phyloP scores from a whole-genome alignment of 495 filamentous ascomycete species.

The Chlorociboria aeruginascens region DNA sequence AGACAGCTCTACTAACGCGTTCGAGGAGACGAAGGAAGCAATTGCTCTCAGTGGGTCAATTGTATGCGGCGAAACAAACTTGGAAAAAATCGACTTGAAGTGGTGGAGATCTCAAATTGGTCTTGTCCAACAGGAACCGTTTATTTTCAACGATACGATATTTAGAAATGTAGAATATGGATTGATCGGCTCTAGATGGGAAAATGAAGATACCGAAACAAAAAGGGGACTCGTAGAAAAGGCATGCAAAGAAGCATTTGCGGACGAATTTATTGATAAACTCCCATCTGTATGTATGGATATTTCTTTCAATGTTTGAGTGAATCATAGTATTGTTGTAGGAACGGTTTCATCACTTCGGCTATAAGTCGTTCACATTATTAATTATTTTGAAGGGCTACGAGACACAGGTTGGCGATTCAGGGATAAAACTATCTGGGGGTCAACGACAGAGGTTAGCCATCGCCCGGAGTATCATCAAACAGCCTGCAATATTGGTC shows the following conservation, averaged over 20 bases:
- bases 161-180: slow-evolving; percentile 55
- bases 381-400: slow-evolving; percentile 28
- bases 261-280: slow-evolving; percentile 46
- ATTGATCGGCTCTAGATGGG: slow-evolving; percentile 50
- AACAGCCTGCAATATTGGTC: slow-evolving; percentile 54
- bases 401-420: slow-evolving; percentile 35
- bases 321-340: too few species aligned
- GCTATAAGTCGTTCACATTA: not conserved
- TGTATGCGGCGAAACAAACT: slow-evolving; percentile 36
- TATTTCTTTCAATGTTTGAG: not conserved
- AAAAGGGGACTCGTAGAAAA: slow-evolving; percentile 44
- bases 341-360: too few species aligned
- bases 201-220: slow-evolving; percentile 32
- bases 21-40: slow-evolving; percentile 4
- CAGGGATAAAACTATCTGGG: slow-evolving; percentile 30
- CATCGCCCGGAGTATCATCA: slow-evolving; percentile 55
- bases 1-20: not conserved
- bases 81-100: slow-evolving; percentile 42
- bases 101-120: slow-evolving; percentile 57
- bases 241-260: slow-evolving; percentile 49
- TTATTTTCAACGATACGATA: slow-evolving; percentile 58
- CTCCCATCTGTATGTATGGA: slow-evolving; percentile 32
- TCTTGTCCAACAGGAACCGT: slow-evolving; percentile 58
- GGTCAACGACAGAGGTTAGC: slow-evolving; percentile 53
- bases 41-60: slow-evolving; percentile 28